Base-by-base conservation (phyloP, 331 rosid genomes). In the Arachis monticola region DNA sequence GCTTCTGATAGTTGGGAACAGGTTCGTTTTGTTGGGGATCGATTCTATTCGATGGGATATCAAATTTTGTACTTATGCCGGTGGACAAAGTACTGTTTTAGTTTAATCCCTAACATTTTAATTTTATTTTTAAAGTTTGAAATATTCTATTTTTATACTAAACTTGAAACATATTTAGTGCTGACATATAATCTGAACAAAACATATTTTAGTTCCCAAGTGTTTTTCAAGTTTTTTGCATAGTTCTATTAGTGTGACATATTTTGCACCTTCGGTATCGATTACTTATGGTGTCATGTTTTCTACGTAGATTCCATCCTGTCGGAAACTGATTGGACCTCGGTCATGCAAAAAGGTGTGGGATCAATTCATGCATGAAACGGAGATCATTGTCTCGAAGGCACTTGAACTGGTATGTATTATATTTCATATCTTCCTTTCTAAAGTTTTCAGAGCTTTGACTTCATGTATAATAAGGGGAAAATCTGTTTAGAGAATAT, bases 1-100 rank as follows among this genome's bases (percentile, higher is more conserved):
- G 98, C 97, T 68, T 90, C 96, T 40, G 88, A 93, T 83, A 81
- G 93, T 53, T 93, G 98, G 98, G 95, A 86, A 72, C 77, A 87
- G 87, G 98, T 90, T 78, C 17, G n/a, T 56, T 73, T 74, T 66
- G 8, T 9, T 60, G 7, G 66, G 44, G 40, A 42, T 48, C 51
- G 60, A 53, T 81, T 62, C 59, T 60, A 64, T 45, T 48, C 59
- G 57, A 73, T 27, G 65, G 55, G 57, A 73, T 68, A 0, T 66
- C 13, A 47, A 41, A 38, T 73, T 38, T 5, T 59, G 32, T 30
- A 53, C 10, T 47, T 8, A 11, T 65, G 58, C n/a, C 9, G 57
- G 6, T 27, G 46, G 57, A 12, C 40, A 35, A 35, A 35, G 40
- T 35, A 35, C 40, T 4, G 3, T 35, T 35, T 35, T 35, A 35